These are phyloP conservation scores for Trichosporon coremiiforme DNA, from an alignment of 1,284 basidiomycete genomes.

Conservation along the genomic window DNA sequence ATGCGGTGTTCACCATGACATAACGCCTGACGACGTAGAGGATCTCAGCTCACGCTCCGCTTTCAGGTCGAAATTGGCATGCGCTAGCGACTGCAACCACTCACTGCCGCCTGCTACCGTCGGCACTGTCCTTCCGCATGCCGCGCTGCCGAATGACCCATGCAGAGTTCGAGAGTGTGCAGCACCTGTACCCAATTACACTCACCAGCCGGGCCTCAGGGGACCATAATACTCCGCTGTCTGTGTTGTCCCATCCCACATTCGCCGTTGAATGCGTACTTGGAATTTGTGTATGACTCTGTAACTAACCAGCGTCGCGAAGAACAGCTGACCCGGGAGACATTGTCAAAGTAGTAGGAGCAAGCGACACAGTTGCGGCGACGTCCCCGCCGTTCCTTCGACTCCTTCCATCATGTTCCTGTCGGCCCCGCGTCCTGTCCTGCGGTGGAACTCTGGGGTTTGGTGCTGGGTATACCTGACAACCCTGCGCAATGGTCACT, in stretches of 20 bases:
- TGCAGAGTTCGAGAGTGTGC: not conserved
- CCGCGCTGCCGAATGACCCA: no score
- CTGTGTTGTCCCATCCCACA: no score
- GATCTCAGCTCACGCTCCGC: not conserved
- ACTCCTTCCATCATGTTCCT: not conserved
- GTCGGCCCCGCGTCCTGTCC: not conserved
- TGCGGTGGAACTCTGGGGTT: not conserved
- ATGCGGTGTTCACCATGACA: not conserved
- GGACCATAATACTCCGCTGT: not conserved
- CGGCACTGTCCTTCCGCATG: not conserved
- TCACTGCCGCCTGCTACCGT: not conserved
- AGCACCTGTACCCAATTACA: no score
- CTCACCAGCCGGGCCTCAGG: not conserved
- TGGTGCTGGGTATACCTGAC: not conserved
- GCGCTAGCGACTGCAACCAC: not conserved
- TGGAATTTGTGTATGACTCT: not conserved
- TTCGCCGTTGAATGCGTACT: not conserved
- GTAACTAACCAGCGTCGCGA: not conserved
- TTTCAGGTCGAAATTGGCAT: not conserved
- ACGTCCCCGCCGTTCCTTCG: not conserved
- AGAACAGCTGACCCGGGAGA: not conserved
- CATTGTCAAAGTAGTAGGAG: not conserved
- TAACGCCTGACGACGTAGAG: slow-evolving; percentile 2
- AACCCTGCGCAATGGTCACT: not conserved
- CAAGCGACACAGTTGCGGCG: not conserved